Evolutionary conservation across 805 yeast genomes (phyloP).

Genomic region (Yueomyces sp.): DNA sequence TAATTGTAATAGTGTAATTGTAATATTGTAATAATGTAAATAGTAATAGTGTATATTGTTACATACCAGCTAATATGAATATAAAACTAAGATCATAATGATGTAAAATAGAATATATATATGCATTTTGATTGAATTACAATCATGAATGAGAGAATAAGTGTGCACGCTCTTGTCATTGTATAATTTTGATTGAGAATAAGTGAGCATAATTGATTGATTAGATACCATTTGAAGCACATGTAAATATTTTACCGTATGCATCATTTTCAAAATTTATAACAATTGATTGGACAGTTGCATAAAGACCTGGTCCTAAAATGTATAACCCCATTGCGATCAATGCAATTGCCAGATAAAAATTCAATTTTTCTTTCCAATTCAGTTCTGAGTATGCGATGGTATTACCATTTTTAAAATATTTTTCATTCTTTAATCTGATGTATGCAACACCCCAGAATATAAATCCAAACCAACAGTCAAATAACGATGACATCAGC

Average conservation of each 20-base stretch:
- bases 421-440: slow-evolving; percentile 28
- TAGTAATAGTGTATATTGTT: too few species aligned
- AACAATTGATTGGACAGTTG: slow-evolving; percentile 43
- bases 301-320: slow-evolving; percentile 46
- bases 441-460: slow-evolving; percentile 51
- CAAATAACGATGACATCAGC: slow-evolving; percentile 47
- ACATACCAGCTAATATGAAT: too few species aligned
- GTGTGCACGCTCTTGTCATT: too few species aligned
- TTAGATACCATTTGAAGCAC: slow-evolving; percentile 31
- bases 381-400: slow-evolving; percentile 8
- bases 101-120: too few species aligned
- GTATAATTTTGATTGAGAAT: too few species aligned
- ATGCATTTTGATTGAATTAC: too few species aligned
- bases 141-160: too few species aligned
- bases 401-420: slow-evolving; percentile 6
- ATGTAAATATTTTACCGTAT: slow-evolving; percentile 40
- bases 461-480: slow-evolving; percentile 54
- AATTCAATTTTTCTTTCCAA: slow-evolving; percentile 25
- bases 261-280: slow-evolving; percentile 33
- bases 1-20: too few species aligned
- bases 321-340: slow-evolving; percentile 38
- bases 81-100: too few species aligned
- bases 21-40: too few species aligned
- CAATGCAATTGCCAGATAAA: slow-evolving; percentile 25
- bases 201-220: background rate